Evolutionary conservation across 1,284 basidiomycete species (phyloP).

Genomic region (Phellinidium pouzarii): DNA sequence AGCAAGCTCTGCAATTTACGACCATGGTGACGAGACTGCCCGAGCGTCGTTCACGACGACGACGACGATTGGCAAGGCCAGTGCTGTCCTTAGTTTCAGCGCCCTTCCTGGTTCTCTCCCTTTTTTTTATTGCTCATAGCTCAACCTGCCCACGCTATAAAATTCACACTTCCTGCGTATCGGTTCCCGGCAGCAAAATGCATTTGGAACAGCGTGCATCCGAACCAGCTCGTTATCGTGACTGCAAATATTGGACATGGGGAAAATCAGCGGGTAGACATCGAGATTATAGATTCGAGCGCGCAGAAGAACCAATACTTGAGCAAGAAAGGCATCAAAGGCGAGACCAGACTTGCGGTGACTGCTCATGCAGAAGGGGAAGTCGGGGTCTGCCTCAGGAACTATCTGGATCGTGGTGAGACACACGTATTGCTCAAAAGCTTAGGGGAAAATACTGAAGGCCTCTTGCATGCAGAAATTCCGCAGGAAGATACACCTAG

Average conservation of each 20-base stretch:
- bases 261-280: constrained; percentile 74
- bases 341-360: constrained; percentile 89
- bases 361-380: constrained; percentile 93
- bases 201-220: constrained; percentile 90
- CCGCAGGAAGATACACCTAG: constrained; percentile 40
- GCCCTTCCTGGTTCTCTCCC: constrained; percentile 16
- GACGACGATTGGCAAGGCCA: background rate
- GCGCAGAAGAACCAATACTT: constrained; percentile 87
- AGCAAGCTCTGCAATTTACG: background rate
- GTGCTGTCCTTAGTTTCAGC: background rate
- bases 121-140: constrained; percentile 26
- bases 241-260: constrained; percentile 85
- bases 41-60: background rate
- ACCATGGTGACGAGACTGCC: background rate
- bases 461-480: constrained; percentile 32
- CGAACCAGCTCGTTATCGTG: constrained; percentile 84
- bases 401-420: constrained; percentile 67
- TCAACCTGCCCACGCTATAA: constrained; percentile 55
- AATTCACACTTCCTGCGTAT: constrained; percentile 70
- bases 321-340: constrained; percentile 81
- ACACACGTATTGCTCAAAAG: constrained; percentile 20
- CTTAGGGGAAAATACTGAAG: background rate
- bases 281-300: constrained; percentile 91
- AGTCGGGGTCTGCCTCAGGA: constrained; percentile 92
- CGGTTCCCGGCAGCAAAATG: constrained; percentile 73